Conservation (phyloP, 1,139 yeast species). For the Tardiomyces digboiensis region DNA sequence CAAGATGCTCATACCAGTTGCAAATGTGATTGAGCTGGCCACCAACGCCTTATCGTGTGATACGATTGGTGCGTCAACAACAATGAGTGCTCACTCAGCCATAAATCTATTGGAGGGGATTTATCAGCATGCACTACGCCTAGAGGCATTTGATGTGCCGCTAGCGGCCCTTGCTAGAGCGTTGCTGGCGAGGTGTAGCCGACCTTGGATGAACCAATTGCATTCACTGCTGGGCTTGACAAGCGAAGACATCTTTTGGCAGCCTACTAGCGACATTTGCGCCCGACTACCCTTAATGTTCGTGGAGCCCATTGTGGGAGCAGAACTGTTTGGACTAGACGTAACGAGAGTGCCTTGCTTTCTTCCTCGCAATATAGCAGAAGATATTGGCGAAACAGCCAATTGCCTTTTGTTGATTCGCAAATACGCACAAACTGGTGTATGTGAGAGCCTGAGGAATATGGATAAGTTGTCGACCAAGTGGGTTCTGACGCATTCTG, state of each 20-base stretch:
- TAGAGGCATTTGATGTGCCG: neutral
- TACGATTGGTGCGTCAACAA: no score
- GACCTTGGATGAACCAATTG: conserved; percentile 11
- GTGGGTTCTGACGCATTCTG: neutral
- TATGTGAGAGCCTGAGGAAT: neutral
- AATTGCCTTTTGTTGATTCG: conserved; percentile 8
- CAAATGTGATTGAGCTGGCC: neutral
- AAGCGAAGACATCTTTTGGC: neutral
- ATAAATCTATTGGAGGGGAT: neutral
- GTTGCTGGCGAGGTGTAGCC: neutral
- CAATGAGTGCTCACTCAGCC: no score
- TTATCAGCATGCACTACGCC: neutral
- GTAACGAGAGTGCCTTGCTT: conserved; percentile 13
- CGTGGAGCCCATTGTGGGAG: conserved; percentile 7
- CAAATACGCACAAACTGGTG: neutral
- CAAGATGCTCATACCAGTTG: neutral
- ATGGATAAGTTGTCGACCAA: neutral
- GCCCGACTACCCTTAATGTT: conserved; percentile 4
- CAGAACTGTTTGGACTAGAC: conserved; percentile 10
- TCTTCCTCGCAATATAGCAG: conserved; percentile 12
- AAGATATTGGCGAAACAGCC: conserved; percentile 11
- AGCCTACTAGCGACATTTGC: neutral
- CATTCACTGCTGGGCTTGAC: conserved; percentile 7
- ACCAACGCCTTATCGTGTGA: no score
- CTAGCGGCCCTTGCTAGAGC: neutral